Conservation (phyloP, 208 protist genomes). For the Leishmania turanica region DNA sequence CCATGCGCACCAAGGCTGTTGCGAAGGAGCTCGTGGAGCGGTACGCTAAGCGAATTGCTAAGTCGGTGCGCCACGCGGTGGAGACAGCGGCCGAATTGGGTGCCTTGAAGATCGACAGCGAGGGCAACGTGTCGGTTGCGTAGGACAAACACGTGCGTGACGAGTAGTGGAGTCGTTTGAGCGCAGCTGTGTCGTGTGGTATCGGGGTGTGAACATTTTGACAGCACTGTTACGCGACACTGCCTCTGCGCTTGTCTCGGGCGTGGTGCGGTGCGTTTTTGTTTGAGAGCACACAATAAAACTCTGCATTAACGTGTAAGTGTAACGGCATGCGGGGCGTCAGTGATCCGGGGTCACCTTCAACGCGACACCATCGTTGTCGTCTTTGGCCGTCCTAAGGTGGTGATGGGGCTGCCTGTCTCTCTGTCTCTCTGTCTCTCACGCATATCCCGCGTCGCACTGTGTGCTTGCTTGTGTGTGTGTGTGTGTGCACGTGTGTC, state of each 20-base stretch:
- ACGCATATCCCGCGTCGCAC: not conserved
- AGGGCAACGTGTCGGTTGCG: slow-evolving; percentile 36
- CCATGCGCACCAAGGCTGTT: slow-evolving; percentile 49
- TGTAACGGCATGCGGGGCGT: not conserved
- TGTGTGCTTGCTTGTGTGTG: not conserved
- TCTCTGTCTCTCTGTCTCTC: not conserved
- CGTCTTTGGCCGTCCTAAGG: not conserved
- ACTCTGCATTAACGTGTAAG: not conserved
- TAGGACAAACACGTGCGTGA: not conserved
- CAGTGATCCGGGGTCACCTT: not conserved
- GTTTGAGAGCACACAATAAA: not conserved
- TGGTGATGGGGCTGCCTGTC: not conserved
- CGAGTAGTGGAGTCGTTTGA: not conserved
- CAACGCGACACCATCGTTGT: not conserved
- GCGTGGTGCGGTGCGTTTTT: not conserved
- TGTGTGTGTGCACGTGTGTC: not conserved
- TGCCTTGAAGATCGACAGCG: slow-evolving; percentile 35
- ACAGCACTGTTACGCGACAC: not conserved
- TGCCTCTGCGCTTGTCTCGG: not conserved
- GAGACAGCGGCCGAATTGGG: slow-evolving; percentile 43
- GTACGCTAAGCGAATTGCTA: slow-evolving; percentile 69
- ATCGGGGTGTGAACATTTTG: not conserved
- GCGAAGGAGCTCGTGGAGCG: slow-evolving; percentile 55
- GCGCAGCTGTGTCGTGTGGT: not conserved
- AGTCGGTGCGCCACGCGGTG: slow-evolving; percentile 50